Evolutionary conservation across 148 eudicot genomes (phyloP), one percentile per base, ranked within the genome.

Genomic region (Camellia granthamiana): DNA sequence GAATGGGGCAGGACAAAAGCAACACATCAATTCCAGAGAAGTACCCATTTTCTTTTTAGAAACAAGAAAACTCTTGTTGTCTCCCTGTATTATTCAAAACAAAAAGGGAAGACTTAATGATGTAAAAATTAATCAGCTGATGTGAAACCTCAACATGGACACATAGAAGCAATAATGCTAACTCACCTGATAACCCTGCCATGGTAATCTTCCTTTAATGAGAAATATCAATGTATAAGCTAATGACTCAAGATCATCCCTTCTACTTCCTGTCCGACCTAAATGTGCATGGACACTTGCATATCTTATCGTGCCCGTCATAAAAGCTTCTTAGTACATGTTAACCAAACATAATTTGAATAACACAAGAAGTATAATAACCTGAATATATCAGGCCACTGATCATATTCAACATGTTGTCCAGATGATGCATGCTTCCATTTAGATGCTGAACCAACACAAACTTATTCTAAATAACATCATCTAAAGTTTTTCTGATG

Each of bases 271-370:
- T 65, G 97, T 94, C 51, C 98, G 92, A 81, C 98, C 98, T 76
- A 92, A 85, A 82, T 94, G 98, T 43, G 97, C 98, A 91, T 94
- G 98, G 52, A 94, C 98, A 90, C 98, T 94, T 80, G 97, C 98
- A 84, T 92, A 94, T 80, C 98, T 88, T 84, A 94, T 91, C 71
- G 98, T 94, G 65, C 97, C 98, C 87, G 91, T 72, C 58, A 74
- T 77, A 74, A 65, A 19, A 73, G 55, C 38, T 3, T 62, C 13
- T 74, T 61, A 83, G 72, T 44, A 70, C 59, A 67, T 19, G 70
- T 41, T 3, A 14, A 66, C 58, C 38, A 38, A 47, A 9, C 41
- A 64, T 6, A 61, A 30, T 52, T 46, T 54, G 1, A 68, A n/a
- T 42, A 21, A 64, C 64, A 41, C 58, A 61, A 72, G 76, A 43